Conservation (phyloP, 306 rosid genomes). For the Ormosia emarginata region DNA sequence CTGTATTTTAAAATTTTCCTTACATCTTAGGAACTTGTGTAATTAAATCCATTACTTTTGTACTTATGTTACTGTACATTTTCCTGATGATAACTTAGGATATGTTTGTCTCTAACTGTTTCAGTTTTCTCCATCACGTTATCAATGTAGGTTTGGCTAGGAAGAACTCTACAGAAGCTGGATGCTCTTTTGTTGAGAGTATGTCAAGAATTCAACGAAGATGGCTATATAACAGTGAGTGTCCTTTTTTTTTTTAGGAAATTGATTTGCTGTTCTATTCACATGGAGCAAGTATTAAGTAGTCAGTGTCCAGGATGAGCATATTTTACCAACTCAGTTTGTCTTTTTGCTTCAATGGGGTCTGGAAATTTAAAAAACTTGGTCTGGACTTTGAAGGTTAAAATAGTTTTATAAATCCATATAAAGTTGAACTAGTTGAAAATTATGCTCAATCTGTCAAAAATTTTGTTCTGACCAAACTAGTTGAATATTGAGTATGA, state of each 20-base stretch:
- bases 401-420: neutral
- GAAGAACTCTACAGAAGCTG: constrained; percentile 83
- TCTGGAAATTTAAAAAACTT: neutral
- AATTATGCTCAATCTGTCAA: neutral
- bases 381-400: neutral
- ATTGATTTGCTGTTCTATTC: constrained; percentile 13
- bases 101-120: constrained; percentile 22
- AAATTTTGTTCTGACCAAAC: no score
- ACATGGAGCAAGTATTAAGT: constrained; percentile 7
- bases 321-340: neutral
- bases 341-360: neutral
- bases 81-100: neutral
- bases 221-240: constrained; percentile 83
- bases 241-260: constrained; percentile 11
- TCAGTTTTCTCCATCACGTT: neutral
- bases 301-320: constrained; percentile 12
- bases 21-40: neutral
- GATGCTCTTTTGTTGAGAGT: constrained; percentile 92
- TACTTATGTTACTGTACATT: neutral
- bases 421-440: neutral
- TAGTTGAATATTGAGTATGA: no score
- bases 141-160: constrained; percentile 80
- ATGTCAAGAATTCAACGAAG: constrained; percentile 92
- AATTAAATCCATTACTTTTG: neutral
- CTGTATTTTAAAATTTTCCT: neutral